These are phyloP conservation scores for Metarhizium brunneum DNA, from an alignment of 2,329 filamentous ascomycete genomes.

Conservation along the genomic window DNA sequence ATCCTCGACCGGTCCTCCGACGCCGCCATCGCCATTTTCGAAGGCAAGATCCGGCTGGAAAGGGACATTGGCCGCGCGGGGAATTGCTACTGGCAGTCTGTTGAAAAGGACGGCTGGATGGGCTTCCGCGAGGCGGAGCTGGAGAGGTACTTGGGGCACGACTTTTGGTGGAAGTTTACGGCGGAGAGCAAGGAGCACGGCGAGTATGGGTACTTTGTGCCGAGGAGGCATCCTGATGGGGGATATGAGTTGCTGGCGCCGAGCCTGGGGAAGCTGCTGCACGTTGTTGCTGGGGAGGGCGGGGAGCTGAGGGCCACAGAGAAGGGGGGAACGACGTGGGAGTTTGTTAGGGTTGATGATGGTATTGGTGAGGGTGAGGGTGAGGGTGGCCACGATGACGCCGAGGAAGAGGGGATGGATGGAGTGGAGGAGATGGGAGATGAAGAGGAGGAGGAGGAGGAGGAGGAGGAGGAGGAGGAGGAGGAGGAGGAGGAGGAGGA, in stretches of 20 bases:
- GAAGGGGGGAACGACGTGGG: slow-evolving; percentile 6
- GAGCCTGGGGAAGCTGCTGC: slow-evolving; percentile 6
- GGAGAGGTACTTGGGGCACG: slow-evolving; percentile 7
- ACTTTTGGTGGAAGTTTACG: neutral
- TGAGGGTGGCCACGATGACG: neutral
- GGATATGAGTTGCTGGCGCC: slow-evolving; percentile 9
- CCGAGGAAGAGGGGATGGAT: neutral
- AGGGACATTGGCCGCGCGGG: neutral
- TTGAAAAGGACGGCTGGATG: slow-evolving; percentile 8
- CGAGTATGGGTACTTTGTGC: slow-evolving; percentile 3
- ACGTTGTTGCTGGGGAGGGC: neutral
- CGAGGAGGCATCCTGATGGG: slow-evolving; percentile 5
- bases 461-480: neutral
- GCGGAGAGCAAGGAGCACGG: neutral
- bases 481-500: neutral
- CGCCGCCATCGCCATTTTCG: neutral
- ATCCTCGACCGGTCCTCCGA: neutral
- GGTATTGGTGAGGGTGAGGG: neutral
- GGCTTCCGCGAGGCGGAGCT: slow-evolving; percentile 5
- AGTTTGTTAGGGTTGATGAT: slow-evolving; percentile 5
- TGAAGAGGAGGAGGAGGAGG: neutral
- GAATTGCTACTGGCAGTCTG: slow-evolving; percentile 4
- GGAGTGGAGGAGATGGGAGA: neutral
- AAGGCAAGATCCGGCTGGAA: neutral
- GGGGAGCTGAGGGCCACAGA: neutral